Percentiles rank a stretch among this genome's conserved stretches.
Conservation (phyloP, 371 early-diverging fungal species). For the Zopfochytrium polystomum region DNA sequence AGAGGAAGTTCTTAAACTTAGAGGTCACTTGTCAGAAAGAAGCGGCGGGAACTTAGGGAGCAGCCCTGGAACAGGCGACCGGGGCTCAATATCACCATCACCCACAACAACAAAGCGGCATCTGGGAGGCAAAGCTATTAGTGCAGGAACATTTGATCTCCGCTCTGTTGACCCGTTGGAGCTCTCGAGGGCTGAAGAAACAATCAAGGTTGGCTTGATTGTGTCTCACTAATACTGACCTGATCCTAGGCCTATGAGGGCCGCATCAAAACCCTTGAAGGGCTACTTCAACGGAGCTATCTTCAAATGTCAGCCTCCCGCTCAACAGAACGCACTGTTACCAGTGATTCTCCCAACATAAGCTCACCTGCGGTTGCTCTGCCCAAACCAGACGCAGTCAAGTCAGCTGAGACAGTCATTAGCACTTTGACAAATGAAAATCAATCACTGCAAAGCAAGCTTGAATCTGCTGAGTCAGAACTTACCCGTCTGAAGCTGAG, state of each 20-base stretch:
- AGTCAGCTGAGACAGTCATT: slow-evolving; percentile 1
- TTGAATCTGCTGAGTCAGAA: slow-evolving; percentile 8
- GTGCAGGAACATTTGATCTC: slow-evolving; percentile 14
- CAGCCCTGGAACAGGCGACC: neutral
- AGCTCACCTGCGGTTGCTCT: too few species aligned
- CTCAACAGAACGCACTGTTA: too few species aligned
- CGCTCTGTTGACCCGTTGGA: neutral
- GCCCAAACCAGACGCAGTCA: too few species aligned
- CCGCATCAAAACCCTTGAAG: slow-evolving; percentile 34
- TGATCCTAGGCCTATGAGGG: slow-evolving; percentile 30
- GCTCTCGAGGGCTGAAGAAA: slow-evolving; percentile 25
- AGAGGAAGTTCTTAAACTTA: slow-evolving; percentile 38
- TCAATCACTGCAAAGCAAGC: slow-evolving; percentile 1
- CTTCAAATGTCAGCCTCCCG: slow-evolving; percentile 15
- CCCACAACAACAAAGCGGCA: neutral
- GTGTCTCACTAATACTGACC: too few species aligned
- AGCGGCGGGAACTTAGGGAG: neutral
- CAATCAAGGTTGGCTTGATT: slow-evolving; percentile 16
- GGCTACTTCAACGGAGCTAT: slow-evolving; percentile 31
- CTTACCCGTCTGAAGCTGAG: neutral
- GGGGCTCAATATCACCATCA: neutral
- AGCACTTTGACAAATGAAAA: slow-evolving; percentile 11
- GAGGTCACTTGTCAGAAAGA: slow-evolving; percentile 9
- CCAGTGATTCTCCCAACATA: neutral
- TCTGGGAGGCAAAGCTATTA: neutral